Conservation (phyloP, 1,139 yeast species). For the Zygotorulaspora mrakii region DNA sequence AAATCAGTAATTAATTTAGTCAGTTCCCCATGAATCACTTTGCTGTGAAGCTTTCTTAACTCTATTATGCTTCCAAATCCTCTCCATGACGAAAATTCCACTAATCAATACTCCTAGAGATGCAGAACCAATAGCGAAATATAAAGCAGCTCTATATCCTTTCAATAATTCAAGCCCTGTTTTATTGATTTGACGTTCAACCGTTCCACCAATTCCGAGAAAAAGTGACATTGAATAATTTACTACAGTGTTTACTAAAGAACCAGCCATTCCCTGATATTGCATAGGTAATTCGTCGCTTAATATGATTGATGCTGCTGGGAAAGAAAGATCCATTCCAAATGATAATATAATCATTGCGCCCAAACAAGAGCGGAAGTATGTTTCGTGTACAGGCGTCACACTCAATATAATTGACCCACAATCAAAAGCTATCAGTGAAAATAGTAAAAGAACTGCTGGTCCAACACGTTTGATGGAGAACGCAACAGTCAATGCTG, state of each 20-base stretch:
- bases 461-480: slow-evolving; percentile 45
- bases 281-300: slow-evolving; percentile 49
- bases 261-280: slow-evolving; percentile 61
- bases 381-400: slow-evolving; percentile 49
- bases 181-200: slow-evolving; percentile 42
- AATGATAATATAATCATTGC: slow-evolving; percentile 49
- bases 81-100: slow-evolving; percentile 12
- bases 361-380: slow-evolving; percentile 46
- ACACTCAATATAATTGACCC: slow-evolving; percentile 48
- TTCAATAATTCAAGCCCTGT: slow-evolving; percentile 32
- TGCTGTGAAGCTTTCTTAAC: slow-evolving; percentile 3
- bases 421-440: slow-evolving; percentile 46
- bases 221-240: slow-evolving; percentile 53
- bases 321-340: slow-evolving; percentile 60
- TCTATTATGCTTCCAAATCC: slow-evolving; percentile 14
- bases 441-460: slow-evolving; percentile 43
- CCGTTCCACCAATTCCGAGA: slow-evolving; percentile 50
- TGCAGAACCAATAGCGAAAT: slow-evolving; percentile 38
- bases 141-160: slow-evolving; percentile 46
- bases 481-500: slow-evolving; percentile 45
- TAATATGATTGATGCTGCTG: slow-evolving; percentile 51
- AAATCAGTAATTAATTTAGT: no score
- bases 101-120: slow-evolving; percentile 23
- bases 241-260: slow-evolving; percentile 51
- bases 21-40: no score